Conservation (phyloP, 495 filamentous ascomycete species). For the Bacidia gigantensis region DNA sequence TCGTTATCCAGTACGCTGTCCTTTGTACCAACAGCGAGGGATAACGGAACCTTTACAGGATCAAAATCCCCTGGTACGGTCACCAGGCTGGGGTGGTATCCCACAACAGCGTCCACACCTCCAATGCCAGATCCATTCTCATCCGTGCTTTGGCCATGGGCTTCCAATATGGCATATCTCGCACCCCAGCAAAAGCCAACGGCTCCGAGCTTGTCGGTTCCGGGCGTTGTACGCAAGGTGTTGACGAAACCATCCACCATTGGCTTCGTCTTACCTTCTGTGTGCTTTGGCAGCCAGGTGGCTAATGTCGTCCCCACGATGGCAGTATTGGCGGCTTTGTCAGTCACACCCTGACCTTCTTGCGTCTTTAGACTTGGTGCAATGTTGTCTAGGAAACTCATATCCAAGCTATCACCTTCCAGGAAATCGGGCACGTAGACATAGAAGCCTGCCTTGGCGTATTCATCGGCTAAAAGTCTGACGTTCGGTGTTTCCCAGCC, state of each 20-base stretch:
- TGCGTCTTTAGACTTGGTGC: constrained; percentile 21
- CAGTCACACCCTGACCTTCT: constrained; percentile 16
- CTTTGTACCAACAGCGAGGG: constrained; percentile 26
- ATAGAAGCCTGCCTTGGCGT: constrained; percentile 29
- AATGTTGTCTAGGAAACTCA: constrained; percentile 26
- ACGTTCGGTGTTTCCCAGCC: constrained; percentile 28
- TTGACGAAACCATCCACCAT: constrained; percentile 20
- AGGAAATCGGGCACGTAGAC: constrained; percentile 31
- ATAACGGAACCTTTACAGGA: constrained; percentile 20
- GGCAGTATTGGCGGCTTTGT: constrained; percentile 27
- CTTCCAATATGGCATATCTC: constrained; percentile 24
- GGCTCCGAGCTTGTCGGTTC: constrained; percentile 27
- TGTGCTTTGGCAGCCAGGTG: constrained; percentile 29
- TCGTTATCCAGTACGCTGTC: constrained; percentile 30
- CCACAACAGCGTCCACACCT: constrained; percentile 26
- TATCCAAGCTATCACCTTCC: constrained; percentile 26
- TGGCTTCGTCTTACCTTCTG: constrained; percentile 18
- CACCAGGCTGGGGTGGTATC: constrained; percentile 25
- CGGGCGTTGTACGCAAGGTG: constrained; percentile 21
- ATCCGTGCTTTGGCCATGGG: constrained; percentile 19
- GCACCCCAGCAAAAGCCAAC: constrained; percentile 33
- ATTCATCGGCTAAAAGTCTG: constrained; percentile 32
- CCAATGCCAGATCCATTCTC: constrained; percentile 25
- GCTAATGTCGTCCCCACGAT: constrained; percentile 25
- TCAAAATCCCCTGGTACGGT: constrained; percentile 28